Percentiles rank a stretch among this genome's conserved stretches.
phyloP scores from a whole-genome alignment of 2,329 filamentous ascomycete species.

The Madurella fahalii region DNA sequence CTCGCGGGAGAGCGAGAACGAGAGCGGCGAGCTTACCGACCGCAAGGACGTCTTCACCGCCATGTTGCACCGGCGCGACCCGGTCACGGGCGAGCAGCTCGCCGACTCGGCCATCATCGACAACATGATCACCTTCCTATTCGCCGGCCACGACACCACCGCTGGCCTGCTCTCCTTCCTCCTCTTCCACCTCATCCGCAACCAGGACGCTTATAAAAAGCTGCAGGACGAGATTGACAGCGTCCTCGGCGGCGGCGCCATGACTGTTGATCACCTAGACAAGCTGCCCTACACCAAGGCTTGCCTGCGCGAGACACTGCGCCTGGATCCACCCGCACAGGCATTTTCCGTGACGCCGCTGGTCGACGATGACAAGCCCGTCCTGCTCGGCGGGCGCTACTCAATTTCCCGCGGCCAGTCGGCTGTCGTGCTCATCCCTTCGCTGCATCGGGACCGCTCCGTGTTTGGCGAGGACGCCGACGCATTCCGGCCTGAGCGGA shows the following conservation, averaged over 20 bases:
- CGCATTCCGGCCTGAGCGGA: slow-evolving; percentile 66
- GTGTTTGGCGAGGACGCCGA: slow-evolving; percentile 63
- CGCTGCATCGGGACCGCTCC: slow-evolving; percentile 57
- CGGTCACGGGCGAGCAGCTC: slow-evolving; percentile 62
- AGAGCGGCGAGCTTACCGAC: no score
- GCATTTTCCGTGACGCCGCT: slow-evolving; percentile 52
- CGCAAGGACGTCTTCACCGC: slow-evolving; percentile 65
- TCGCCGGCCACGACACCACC: slow-evolving; percentile 69
- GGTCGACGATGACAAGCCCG: slow-evolving; percentile 50
- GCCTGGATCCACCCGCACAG: slow-evolving; percentile 53
- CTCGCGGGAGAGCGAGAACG: slow-evolving; percentile 43
- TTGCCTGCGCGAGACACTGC: slow-evolving; percentile 61
- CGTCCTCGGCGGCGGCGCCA: slow-evolving; percentile 55
- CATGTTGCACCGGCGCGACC: slow-evolving; percentile 65
- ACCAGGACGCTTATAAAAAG: slow-evolving; percentile 55
- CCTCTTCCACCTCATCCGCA: slow-evolving; percentile 61
- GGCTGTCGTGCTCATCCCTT: slow-evolving; percentile 46
- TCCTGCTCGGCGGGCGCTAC: slow-evolving; percentile 55
- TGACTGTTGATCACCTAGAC: slow-evolving; percentile 57
- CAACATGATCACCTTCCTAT: slow-evolving; percentile 70
- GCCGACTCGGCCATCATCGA: slow-evolving; percentile 59
- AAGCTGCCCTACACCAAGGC: slow-evolving; percentile 59
- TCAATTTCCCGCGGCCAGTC: slow-evolving; percentile 49
- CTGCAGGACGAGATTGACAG: slow-evolving; percentile 65
- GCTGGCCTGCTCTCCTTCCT: slow-evolving; percentile 62